Evolutionary conservation across 345 rosid genomes (phyloP).

Genomic region (Sapria himalayana): DNA sequence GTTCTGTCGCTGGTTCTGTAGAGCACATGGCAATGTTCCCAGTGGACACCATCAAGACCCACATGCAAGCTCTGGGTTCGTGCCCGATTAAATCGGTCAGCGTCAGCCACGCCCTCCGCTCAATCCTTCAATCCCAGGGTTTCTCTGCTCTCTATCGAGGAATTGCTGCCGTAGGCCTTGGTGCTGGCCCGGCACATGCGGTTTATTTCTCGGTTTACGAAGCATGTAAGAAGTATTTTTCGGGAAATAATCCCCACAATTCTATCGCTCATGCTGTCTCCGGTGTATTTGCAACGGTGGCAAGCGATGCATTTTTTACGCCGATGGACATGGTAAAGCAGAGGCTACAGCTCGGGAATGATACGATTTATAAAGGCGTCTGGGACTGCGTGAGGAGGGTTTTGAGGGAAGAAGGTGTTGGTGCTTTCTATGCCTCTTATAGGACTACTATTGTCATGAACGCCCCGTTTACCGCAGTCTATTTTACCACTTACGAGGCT

Average conservation of each 20-base stretch:
- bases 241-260: constrained; percentile 47
- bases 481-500: constrained; percentile 85
- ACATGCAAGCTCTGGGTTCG: constrained; percentile 86
- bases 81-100: constrained; percentile 76
- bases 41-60: constrained; percentile 87
- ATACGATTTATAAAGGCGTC: constrained; percentile 44
- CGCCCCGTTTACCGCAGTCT: constrained; percentile 88
- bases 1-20: constrained; percentile 74
- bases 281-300: constrained; percentile 76
- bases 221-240: constrained; percentile 44
- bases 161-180: constrained; percentile 90
- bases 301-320: constrained; percentile 85
- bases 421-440: constrained; percentile 86
- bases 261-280: constrained; percentile 66
- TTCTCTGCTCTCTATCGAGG: constrained; percentile 65
- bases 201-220: constrained; percentile 87
- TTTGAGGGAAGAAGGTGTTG: constrained; percentile 51
- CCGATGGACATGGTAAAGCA: constrained; percentile 99
- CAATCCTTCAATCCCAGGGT: constrained; percentile 52
- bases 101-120: constrained; percentile 55
- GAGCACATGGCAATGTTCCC: constrained; percentile 99
- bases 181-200: constrained; percentile 99
- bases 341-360: constrained; percentile 55
- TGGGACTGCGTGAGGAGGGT: constrained; percentile 65
- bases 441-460: constrained; percentile 91